These are phyloP conservation scores for Didymella exigua DNA, from an alignment of 2,329 filamentous ascomycete species.

Conservation along the genomic window DNA sequence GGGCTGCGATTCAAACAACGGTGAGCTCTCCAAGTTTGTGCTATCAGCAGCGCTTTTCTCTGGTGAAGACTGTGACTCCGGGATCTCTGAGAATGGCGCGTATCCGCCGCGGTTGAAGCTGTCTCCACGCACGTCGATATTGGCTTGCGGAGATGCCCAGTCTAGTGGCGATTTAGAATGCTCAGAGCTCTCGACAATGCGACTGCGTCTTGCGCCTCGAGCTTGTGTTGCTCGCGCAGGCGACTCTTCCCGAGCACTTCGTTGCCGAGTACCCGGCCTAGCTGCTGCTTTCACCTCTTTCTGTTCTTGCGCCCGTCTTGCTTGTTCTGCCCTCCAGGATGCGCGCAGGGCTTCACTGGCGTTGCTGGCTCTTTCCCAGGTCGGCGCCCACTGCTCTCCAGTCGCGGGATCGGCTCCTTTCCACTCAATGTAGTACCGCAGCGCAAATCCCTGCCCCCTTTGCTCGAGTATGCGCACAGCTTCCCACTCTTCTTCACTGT, in stretches of 20 bases:
- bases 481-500: slow-evolving; percentile 16
- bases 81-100: slow-evolving; percentile 3
- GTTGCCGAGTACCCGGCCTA: neutral
- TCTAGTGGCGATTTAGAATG: neutral
- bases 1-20: slow-evolving; percentile 19
- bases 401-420: slow-evolving; percentile 55
- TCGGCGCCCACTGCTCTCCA: slow-evolving; percentile 55
- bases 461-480: slow-evolving; percentile 28
- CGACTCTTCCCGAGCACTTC: neutral
- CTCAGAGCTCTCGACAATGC: neutral
- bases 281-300: neutral
- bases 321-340: slow-evolving; percentile 32
- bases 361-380: slow-evolving; percentile 56
- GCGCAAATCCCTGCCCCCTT: slow-evolving; percentile 27
- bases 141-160: slow-evolving; percentile 1
- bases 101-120: slow-evolving; percentile 4
- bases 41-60: neutral
- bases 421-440: slow-evolving; percentile 63
- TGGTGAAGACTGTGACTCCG: slow-evolving; percentile 5
- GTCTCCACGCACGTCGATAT: neutral
- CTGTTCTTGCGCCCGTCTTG: slow-evolving; percentile 2
- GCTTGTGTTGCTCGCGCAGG: slow-evolving; percentile 1
- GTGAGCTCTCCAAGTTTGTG: slow-evolving; percentile 27
- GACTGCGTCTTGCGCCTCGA: neutral
- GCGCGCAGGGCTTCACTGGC: slow-evolving; percentile 44